These are phyloP conservation scores for Phellopilus nigrolimitatus DNA, from an alignment of 1,284 basidiomycete genomes.

Conservation along the genomic window DNA sequence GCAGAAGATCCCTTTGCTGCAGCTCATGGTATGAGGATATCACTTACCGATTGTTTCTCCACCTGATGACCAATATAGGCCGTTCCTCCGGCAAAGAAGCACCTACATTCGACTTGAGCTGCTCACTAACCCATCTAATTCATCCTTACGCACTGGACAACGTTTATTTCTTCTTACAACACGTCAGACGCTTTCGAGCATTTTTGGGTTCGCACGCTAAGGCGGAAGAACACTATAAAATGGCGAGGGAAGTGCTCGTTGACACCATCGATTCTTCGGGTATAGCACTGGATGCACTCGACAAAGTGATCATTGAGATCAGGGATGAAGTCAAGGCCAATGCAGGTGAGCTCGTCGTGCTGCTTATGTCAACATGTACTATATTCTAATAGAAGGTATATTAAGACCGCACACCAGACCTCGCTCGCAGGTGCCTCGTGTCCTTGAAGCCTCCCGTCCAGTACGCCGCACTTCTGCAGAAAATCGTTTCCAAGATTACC, in stretches of 20 bases:
- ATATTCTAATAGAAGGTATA: background rate
- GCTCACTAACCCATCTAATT: constrained; percentile 35
- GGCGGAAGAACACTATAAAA: constrained; percentile 52
- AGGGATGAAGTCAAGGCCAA: constrained; percentile 28
- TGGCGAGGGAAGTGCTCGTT: constrained; percentile 55
- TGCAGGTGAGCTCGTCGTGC: constrained; percentile 9
- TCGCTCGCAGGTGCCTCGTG: constrained; percentile 11
- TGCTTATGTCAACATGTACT: background rate
- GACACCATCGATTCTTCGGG: constrained; percentile 61
- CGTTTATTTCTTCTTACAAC: constrained; percentile 42
- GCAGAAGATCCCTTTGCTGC: background rate
- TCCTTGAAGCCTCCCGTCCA: constrained; percentile 13
- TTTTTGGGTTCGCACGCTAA: constrained; percentile 47
- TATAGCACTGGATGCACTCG: constrained; percentile 50
- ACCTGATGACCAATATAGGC: background rate
- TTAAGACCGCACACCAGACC: constrained; percentile 34
- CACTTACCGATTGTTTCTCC: background rate
- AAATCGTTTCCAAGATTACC: constrained; percentile 42
- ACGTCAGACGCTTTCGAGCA: constrained; percentile 54
- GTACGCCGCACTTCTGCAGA: constrained; percentile 18
- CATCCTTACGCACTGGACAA: constrained; percentile 57
- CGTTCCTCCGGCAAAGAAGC: background rate
- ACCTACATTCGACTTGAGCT: background rate
- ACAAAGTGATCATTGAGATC: constrained; percentile 38
- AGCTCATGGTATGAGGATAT: background rate